phyloP scores from a whole-genome alignment of 2,329 filamentous ascomycete genomes.

The Purpureocillium takamizusanense region DNA sequence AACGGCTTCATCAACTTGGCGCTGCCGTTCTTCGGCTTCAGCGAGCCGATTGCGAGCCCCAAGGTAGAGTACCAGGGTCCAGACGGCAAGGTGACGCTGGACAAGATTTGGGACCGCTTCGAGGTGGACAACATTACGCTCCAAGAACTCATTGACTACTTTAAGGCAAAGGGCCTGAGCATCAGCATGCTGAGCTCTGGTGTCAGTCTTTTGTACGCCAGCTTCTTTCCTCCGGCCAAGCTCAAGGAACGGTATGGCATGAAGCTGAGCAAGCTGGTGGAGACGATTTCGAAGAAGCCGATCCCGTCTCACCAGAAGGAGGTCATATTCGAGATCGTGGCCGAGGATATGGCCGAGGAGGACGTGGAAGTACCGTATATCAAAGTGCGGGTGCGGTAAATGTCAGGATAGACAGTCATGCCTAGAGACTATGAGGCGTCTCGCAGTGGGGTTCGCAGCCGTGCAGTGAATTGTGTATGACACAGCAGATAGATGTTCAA shows the following conservation, averaged over 20 bases:
- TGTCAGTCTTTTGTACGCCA: slow-evolving; percentile 87
- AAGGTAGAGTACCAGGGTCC: slow-evolving; percentile 84
- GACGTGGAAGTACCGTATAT: slow-evolving; percentile 97
- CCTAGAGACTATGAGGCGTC: not conserved
- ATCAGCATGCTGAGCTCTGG: slow-evolving; percentile 96
- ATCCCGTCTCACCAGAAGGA: slow-evolving; percentile 90
- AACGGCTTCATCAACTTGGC: slow-evolving; percentile 97
- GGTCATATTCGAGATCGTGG: slow-evolving; percentile 92
- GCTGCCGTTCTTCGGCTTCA: slow-evolving; percentile 96
- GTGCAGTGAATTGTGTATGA: not conserved
- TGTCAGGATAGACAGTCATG: slow-evolving; percentile 1
- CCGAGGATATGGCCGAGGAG: slow-evolving; percentile 79
- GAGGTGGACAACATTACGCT: slow-evolving; percentile 82
- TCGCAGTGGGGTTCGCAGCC: not conserved
- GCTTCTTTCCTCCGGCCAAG: slow-evolving; percentile 74
- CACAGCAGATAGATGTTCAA: slow-evolving; percentile 1
- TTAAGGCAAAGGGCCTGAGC: slow-evolving; percentile 69
- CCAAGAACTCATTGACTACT: slow-evolving; percentile 72
- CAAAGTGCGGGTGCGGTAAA: slow-evolving; percentile 63
- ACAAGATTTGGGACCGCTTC: slow-evolving; percentile 98
- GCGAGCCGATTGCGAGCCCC: slow-evolving; percentile 86
- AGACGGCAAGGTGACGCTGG: slow-evolving; percentile 70
- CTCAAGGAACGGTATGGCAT: slow-evolving; percentile 73
- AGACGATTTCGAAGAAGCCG: slow-evolving; percentile 83
- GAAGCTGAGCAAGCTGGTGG: slow-evolving; percentile 82